Evolutionary conservation across 257 asterid species (phyloP).

Genomic region (Handroanthus guayacan): DNA sequence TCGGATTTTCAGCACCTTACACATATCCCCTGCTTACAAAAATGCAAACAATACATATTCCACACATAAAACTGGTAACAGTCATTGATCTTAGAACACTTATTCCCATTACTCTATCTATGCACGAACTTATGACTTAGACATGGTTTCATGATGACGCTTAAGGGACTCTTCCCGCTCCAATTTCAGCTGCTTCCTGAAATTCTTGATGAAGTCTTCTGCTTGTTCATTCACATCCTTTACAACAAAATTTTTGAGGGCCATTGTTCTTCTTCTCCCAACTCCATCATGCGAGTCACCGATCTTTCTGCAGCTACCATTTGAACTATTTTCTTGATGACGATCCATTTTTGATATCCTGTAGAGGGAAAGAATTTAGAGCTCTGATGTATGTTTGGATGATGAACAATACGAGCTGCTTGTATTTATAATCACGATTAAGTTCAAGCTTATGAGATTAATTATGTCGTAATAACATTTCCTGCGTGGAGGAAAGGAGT

Average conservation of each 20-base stretch:
- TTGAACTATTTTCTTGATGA: constrained; percentile 13
- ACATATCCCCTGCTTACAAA: too few species aligned
- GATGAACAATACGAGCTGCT: neutral
- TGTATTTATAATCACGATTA: constrained; percentile 5
- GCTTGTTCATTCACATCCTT: constrained; percentile 52
- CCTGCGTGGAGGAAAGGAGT: constrained; percentile 34
- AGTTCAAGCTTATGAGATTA: neutral
- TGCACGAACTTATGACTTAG: neutral
- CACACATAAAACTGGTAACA: neutral
- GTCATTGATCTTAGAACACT: neutral
- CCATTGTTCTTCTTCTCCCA: constrained; percentile 19
- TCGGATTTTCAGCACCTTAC: too few species aligned
- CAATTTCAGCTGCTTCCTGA: constrained; percentile 52
- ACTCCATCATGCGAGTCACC: neutral
- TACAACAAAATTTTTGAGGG: neutral
- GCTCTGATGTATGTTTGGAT: neutral
- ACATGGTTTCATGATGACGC: constrained; percentile 41
- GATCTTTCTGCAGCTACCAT: neutral
- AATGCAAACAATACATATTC: neutral
- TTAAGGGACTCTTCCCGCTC: constrained; percentile 48
- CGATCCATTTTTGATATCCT: constrained; percentile 31
- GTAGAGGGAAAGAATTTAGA: too few species aligned
- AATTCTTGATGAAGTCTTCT: constrained; percentile 52
- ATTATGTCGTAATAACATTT: constrained; percentile 26
- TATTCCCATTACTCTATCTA: neutral